Percentiles rank a stretch among this genome's conserved stretches.
Evolutionary conservation across 140 eudicot species (phyloP).

Genomic region (Bidens hawaiensis): DNA sequence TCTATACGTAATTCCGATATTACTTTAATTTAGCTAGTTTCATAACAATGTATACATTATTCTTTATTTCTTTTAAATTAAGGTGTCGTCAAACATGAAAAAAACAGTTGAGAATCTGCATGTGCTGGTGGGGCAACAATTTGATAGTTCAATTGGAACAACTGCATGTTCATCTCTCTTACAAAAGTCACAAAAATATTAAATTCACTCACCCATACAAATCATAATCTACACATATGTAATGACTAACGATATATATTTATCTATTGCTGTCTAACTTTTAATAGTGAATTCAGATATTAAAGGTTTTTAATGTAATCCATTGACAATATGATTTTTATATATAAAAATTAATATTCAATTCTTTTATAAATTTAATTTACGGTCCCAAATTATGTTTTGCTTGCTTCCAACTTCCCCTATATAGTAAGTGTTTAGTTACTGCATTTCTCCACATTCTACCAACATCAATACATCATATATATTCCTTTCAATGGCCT

Average conservation of each 20-base stretch:
- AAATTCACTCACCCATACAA: slow-evolving; percentile 11
- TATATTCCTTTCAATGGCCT: slow-evolving; percentile 42
- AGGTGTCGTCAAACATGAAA: slow-evolving; percentile 12
- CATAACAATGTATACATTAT: too few relatives aligned
- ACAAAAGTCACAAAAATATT: slow-evolving; percentile 23
- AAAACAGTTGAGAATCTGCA: slow-evolving; percentile 34
- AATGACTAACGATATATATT: not conserved
- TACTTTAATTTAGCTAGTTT: too few relatives aligned
- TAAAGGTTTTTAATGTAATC: not conserved
- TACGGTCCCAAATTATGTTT: slow-evolving; percentile 13
- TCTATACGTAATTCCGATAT: too few relatives aligned
- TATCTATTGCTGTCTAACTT: not conserved
- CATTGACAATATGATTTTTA: not conserved
- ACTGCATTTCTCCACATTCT: slow-evolving; percentile 20
- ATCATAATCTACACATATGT: not conserved
- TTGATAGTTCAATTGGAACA: slow-evolving; percentile 45
- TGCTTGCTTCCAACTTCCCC: slow-evolving; percentile 30
- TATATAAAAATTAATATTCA: not conserved
- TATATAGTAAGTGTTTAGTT: slow-evolving; percentile 37
- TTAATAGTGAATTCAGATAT: not conserved
- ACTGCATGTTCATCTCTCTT: slow-evolving; percentile 39
- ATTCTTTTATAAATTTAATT: not conserved
- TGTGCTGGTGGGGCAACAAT: slow-evolving; percentile 54
- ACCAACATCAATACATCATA: slow-evolving; percentile 17
- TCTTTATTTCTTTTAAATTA: not conserved